A percentile compares a stretch with the other conserved stretches of the same genome.
phyloP scores from a whole-genome alignment of 164 flowering plant species.

The Dillenia suffruticosa region DNA sequence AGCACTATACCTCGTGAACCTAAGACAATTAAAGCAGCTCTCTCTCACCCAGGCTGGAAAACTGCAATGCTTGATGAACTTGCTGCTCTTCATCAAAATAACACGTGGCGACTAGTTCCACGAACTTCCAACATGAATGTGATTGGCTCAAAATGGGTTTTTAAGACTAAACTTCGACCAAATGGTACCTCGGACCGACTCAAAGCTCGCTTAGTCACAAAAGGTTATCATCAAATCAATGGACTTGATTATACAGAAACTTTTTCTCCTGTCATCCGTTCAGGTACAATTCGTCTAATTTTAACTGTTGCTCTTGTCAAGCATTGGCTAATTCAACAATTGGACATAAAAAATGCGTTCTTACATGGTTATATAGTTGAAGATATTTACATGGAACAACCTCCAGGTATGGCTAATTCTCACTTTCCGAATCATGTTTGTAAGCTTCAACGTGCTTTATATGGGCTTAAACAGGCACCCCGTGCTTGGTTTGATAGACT shows the following conservation, averaged over 20 bases:
- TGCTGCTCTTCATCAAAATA: conserved; percentile 1
- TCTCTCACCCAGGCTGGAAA: neutral
- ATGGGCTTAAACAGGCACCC: too few relatives aligned
- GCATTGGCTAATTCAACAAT: too few relatives aligned
- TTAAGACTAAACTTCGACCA: neutral
- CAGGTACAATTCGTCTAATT: conserved; percentile 1
- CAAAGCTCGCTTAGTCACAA: neutral
- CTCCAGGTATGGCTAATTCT: neutral
- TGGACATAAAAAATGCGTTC: neutral
- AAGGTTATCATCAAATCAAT: neutral
- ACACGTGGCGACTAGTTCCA: neutral
- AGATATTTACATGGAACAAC: neutral
- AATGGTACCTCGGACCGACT: neutral
- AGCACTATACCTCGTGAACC: neutral
- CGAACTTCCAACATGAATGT: too few relatives aligned
- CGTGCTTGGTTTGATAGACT: too few relatives aligned
- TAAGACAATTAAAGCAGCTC: conserved; percentile 2
- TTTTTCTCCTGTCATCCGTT: neutral
- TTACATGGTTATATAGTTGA: neutral
- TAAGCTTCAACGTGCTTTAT: too few relatives aligned
- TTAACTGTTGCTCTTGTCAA: neutral
- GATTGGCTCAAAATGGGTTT: too few relatives aligned
- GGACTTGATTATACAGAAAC: neutral
- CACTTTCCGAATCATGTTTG: neutral
- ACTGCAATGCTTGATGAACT: conserved; percentile 1